phyloP scores from a whole-genome alignment of 495 filamentous ascomycete genomes.

The Terfezia boudieri region DNA sequence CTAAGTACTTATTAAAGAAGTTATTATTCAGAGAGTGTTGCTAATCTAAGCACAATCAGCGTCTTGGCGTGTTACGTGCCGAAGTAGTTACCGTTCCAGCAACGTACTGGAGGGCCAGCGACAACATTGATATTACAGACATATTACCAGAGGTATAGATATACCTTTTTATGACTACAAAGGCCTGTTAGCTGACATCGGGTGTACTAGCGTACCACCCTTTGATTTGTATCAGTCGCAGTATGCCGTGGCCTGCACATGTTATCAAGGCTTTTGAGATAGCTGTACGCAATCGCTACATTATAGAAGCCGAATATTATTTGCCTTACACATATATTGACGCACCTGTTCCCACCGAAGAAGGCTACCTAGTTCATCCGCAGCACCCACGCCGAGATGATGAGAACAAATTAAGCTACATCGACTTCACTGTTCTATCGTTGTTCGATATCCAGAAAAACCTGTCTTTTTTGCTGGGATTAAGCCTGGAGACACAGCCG shows the following conservation, averaged over 20 bases:
- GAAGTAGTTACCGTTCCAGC: too few relatives aligned
- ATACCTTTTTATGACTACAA: background rate
- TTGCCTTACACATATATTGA: background rate
- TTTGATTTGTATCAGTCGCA: background rate
- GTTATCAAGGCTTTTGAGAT: background rate
- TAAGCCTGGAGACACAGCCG: background rate
- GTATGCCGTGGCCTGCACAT: background rate
- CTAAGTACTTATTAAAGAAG: too few relatives aligned
- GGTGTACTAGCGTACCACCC: background rate
- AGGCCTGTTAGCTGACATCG: background rate
- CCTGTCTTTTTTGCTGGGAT: background rate
- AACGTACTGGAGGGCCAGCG: too few relatives aligned
- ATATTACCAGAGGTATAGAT: background rate
- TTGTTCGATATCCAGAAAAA: background rate
- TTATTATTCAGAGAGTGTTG: too few relatives aligned
- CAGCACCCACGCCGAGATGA: background rate
- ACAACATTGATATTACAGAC: too few relatives aligned
- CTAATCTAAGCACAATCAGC: too few relatives aligned
- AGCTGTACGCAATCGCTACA: background rate
- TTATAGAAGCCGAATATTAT: background rate
- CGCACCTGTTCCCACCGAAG: background rate
- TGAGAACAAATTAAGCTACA: background rate
- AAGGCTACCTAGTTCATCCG: background rate
- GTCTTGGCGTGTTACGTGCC: too few relatives aligned
- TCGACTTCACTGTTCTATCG: background rate